Base-by-base conservation (phyloP, 495 filamentous ascomycete genomes). In the Pseudevernia furfuracea region DNA sequence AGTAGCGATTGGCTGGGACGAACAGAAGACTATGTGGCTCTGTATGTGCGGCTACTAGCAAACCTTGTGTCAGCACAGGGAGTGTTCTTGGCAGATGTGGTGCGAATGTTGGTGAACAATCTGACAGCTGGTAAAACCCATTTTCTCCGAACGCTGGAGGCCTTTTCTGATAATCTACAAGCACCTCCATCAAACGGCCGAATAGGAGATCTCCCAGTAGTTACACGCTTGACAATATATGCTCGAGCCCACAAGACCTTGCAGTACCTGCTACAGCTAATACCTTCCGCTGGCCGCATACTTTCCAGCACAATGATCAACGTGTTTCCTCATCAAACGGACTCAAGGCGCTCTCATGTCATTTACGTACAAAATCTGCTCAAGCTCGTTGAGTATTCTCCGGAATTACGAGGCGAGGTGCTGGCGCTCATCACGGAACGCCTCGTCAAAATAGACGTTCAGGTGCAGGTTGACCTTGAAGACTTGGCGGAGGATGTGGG, bases 391-490 rank as follows among this genome's bases (percentile, higher is more conserved):
- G 79, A 78, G 55, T 95, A 95, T 72, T 81, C 86, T 8, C 90
- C 90, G 1, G 87, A 93, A 56, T 78, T 97, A n/a, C 85, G 86
- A 67, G 81, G 85, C 21, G 89, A 94, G 60, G 83, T 97, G n/a
- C 82, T 96, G 61, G 84, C 88, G 63, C 75, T 96, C 23, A 85
- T 97, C 48, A 89, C 88, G 15, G 87, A 93, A 43, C 83, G 86
- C 59, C 77, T 97, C 6, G 89, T 97, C 63, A 96, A 94, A 74
- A 87, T 95, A 55, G 94, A 99, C 68, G 89, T 96, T 5, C 90
- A 96, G 71, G 91, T 97, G 71, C 92, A 96, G 73, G 84, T 90
- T 15, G 91, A 97, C 68, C 81, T 97, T 67, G 91, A 97, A 64
- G 89, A 95, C 66, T 75, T 94, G 59, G 87, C 89, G 61, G 88